Base-by-base conservation (phyloP, 805 yeast species). In the Cyberlindnera suaveolens region DNA sequence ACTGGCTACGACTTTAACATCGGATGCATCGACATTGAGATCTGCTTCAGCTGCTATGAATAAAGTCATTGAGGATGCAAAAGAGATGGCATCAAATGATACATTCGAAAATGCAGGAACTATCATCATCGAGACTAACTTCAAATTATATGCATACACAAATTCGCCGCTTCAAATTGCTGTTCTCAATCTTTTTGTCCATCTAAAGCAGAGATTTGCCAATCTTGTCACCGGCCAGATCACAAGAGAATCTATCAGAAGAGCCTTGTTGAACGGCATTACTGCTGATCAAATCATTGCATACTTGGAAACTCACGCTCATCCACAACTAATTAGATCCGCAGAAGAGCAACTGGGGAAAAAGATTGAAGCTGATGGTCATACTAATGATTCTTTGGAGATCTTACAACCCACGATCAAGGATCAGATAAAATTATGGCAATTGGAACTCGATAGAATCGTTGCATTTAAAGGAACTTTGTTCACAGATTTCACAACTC, bases 391-490 rank as follows among this genome's bases (percentile, higher is more conserved):
- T 51, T 60, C 74, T 49, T 54, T 80, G 45, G 81, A 82, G 57
- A 68, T 93, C 11, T 61, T 85, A 6, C 98, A 98, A 4, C 96
- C 98, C 0, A 93, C 96, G 0, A 96, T 93, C n/a, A 85, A 87
- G 1, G 99, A 93, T 64, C 99, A 93, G 62, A 86, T 93, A 53
- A 82, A 81, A 59, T 71, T 93, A 41, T 93, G 99, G 99, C 98
- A 93, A 67, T 70, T 93, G 47, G 99, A 93, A 61, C 65, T 90
- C 66, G 98, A 93, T 62, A 77, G 99, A 64, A 86, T 93, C 50
- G 81, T 85, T 52, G 77, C 93, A 1, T 85, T 79, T 40, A 87
- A 82, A 26, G 99, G 99, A 0, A 89, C 82, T 46, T 64, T 93
- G 37, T 93, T 86, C 66, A 82, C 87, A 44, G 96, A 91, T 54